Conservation (phyloP, 768 basidiomycete genomes). For the Amanita rimosa region DNA sequence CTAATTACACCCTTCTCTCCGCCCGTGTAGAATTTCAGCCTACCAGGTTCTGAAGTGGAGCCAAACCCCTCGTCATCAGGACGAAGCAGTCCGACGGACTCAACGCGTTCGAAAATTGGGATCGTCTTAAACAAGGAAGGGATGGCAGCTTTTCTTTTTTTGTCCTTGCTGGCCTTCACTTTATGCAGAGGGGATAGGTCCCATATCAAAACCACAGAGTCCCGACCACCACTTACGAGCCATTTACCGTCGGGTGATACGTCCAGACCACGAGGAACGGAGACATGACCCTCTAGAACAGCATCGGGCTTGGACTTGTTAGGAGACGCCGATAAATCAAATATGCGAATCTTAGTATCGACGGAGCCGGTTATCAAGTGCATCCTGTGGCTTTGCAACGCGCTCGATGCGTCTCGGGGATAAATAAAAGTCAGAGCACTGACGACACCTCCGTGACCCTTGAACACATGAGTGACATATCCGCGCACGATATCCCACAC, state of each 20-base stretch:
- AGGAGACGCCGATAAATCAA: conserved; percentile 62
- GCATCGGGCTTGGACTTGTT: conserved; percentile 55
- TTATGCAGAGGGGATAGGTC: conserved; percentile 42
- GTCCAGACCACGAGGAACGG: conserved; percentile 86
- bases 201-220: conserved; percentile 91
- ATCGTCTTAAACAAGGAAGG: conserved; percentile 71
- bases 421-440: conserved; percentile 84
- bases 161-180: conserved; percentile 18
- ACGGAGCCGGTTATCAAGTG: conserved; percentile 85
- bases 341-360: conserved; percentile 87
- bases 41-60: conserved; percentile 24
- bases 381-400: conserved; percentile 42
- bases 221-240: conserved; percentile 86
- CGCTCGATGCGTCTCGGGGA: conserved; percentile 45
- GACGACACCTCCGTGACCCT: conserved; percentile 96
- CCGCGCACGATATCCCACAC: conserved; percentile 89
- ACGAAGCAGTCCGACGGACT: conserved; percentile 68
- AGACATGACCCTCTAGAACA: conserved; percentile 91
- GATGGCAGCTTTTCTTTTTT: conserved; percentile 33
- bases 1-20: conserved; percentile 83
- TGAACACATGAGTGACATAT: conserved; percentile 89
- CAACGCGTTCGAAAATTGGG: conserved; percentile 75
- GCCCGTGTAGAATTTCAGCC: conserved; percentile 72
- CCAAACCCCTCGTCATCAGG: conserved; percentile 37
- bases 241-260: conserved; percentile 79